Conservation (phyloP, 2,329 filamentous ascomycete species). For the Fusarium sp. region DNA sequence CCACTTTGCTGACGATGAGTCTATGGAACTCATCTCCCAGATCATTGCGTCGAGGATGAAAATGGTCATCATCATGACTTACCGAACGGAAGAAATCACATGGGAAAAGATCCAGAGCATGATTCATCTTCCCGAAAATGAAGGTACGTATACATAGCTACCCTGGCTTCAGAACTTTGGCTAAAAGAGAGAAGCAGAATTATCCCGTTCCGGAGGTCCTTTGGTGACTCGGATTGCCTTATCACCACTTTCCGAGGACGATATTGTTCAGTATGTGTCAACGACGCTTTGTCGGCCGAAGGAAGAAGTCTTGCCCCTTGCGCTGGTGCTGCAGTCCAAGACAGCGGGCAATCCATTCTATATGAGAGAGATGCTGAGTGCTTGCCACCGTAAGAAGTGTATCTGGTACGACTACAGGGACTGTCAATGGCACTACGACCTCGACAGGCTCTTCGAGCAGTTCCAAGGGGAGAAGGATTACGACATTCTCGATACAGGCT, state of each 20-base stretch:
- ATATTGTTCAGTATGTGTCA: constrained; percentile 86
- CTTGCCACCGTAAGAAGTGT: constrained; percentile 86
- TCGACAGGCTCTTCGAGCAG: constrained; percentile 87
- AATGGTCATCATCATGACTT: constrained; percentile 85
- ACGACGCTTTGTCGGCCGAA: constrained; percentile 80
- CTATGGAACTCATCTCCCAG: constrained; percentile 83
- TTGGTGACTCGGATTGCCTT: constrained; percentile 79
- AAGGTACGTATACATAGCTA: constrained; percentile 56
- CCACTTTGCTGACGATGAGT: constrained; percentile 91
- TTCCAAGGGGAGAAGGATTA: constrained; percentile 85
- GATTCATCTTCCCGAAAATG: constrained; percentile 66
- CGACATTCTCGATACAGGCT: constrained; percentile 83
- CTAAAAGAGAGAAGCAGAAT: constrained; percentile 55
- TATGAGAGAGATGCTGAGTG: constrained; percentile 89
- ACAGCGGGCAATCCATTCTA: constrained; percentile 92
- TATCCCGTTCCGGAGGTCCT: constrained; percentile 62
- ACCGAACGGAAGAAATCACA: constrained; percentile 74
- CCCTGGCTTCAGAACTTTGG: neutral
- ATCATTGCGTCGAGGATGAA: constrained; percentile 84
- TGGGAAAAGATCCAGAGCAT: constrained; percentile 68
- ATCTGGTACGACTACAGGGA: constrained; percentile 92
- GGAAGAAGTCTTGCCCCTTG: constrained; percentile 81
- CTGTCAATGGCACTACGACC: constrained; percentile 84
- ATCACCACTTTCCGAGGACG: constrained; percentile 78
- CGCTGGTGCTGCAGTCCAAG: constrained; percentile 89